Conservation (phyloP, 176 grass and related monocot species). For the maize (Zea mays) region Zm-B73-REFERENCE-NAM-5.0 NC_050100.1:224321501-224322000, state of each 20-base stretch:
- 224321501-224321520: too few relatives aligned
- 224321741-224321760: constrained; percentile 35
- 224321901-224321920: constrained; percentile 25
- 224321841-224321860: not conserved
- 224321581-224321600: not conserved
- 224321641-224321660: not conserved
- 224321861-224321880: constrained; percentile 9
- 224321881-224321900: constrained; percentile 36
- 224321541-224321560: too few relatives aligned
- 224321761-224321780: constrained; percentile 10
- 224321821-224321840: not conserved
- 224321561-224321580: too few relatives aligned
- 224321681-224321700: too few relatives aligned
- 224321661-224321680: not conserved
- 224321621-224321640: not conserved
- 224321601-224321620: constrained; percentile 14
- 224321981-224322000: constrained; percentile 57
- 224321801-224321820: not conserved
- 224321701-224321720: not conserved
- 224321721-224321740: not conserved
- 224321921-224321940: constrained; percentile 11
- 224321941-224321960: constrained; percentile 27
- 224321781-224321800: constrained; percentile 10
- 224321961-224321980: constrained; percentile 37
- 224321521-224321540: too few relatives aligned